Evolutionary conservation across 352 stramenopile species (phyloP).

Genomic region (Phytophthora litchii): DNA sequence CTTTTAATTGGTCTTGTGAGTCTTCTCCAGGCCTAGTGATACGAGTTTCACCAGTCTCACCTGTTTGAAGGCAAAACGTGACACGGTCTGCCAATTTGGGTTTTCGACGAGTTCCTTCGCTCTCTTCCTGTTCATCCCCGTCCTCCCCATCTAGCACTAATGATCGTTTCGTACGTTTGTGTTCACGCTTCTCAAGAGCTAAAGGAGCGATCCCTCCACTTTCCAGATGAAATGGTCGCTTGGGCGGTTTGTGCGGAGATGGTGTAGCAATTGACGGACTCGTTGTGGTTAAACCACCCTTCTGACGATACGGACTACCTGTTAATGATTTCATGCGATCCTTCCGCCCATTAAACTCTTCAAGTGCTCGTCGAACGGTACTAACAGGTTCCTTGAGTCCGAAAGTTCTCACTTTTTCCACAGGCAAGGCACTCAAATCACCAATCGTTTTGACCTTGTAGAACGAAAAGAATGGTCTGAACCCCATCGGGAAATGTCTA

Average conservation of each 20-base stretch:
- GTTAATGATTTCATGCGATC: conserved; percentile 41
- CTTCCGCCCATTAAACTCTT: conserved; percentile 55
- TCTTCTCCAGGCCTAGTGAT: conserved; percentile 63
- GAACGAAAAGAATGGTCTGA: conserved; percentile 62
- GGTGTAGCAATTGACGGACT: conserved; percentile 35
- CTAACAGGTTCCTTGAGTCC: conserved; percentile 61
- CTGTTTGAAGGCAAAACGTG: conserved; percentile 54
- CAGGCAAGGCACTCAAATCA: conserved; percentile 56
- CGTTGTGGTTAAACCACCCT: conserved; percentile 16
- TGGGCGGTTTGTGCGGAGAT: conserved; percentile 39
- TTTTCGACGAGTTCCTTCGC: conserved; percentile 15
- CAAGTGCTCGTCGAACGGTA: conserved; percentile 58
- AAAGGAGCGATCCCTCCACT: conserved; percentile 19
- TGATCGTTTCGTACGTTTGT: conserved; percentile 55
- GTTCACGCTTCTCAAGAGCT: conserved; percentile 38
- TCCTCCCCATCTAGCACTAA: conserved; percentile 34
- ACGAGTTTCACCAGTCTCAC: conserved; percentile 39
- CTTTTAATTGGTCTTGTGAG: conserved; percentile 42
- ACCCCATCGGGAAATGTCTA: conserved; percentile 56
- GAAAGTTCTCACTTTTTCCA: conserved; percentile 62
- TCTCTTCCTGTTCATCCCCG: conserved; percentile 14
- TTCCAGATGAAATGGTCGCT: conserved; percentile 36
- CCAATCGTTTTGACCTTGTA: conserved; percentile 78
- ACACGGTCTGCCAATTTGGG: conserved; percentile 58
- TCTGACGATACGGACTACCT: conserved; percentile 49